Percentiles rank a stretch among this genome's conserved stretches.
These are phyloP conservation scores for Hyparrhenia diplandra DNA, from an alignment of 176 grass and related monocot genomes.

Conservation along the genomic window DNA sequence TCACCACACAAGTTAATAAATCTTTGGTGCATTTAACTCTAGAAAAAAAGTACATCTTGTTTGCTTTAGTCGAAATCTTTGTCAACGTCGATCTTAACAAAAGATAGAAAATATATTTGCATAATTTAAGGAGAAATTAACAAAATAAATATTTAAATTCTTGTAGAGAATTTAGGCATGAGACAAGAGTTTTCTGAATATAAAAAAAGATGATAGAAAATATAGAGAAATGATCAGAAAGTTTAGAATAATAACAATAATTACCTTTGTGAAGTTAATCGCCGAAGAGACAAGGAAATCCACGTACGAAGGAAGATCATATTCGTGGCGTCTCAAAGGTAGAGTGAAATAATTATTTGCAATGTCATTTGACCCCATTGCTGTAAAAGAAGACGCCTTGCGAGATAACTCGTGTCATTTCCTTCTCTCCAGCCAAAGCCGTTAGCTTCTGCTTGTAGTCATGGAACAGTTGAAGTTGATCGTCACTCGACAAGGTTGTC, in stretches of 20 bases:
- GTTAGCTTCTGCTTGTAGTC: conserved; percentile 54
- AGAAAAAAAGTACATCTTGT: too few relatives aligned
- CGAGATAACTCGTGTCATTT: conserved; percentile 18
- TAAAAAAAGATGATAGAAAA: too few relatives aligned
- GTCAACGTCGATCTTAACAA: neutral
- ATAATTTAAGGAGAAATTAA: too few relatives aligned
- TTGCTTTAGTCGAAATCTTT: too few relatives aligned
- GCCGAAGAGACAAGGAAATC: conserved; percentile 36
- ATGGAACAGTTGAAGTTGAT: conserved; percentile 41
- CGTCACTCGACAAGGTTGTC: conserved; percentile 35
- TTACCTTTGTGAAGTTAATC: conserved; percentile 50
- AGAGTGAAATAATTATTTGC: conserved; percentile 45
- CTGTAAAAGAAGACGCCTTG: conserved; percentile 38
- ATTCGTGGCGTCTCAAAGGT: conserved; percentile 23
- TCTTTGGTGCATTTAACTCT: too few relatives aligned
- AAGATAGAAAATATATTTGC: too few relatives aligned
- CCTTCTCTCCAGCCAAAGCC: conserved; percentile 38
- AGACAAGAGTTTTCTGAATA: neutral
- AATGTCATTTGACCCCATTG: conserved; percentile 50
- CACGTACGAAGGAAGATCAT: conserved; percentile 48
- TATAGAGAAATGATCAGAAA: too few relatives aligned
- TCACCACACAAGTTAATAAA: too few relatives aligned
- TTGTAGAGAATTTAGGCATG: too few relatives aligned
- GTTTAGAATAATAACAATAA: neutral
- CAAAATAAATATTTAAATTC: too few relatives aligned